phyloP scores from a whole-genome alignment of 768 basidiomycete species.

The Phlegmacium glaucopus region DNA sequence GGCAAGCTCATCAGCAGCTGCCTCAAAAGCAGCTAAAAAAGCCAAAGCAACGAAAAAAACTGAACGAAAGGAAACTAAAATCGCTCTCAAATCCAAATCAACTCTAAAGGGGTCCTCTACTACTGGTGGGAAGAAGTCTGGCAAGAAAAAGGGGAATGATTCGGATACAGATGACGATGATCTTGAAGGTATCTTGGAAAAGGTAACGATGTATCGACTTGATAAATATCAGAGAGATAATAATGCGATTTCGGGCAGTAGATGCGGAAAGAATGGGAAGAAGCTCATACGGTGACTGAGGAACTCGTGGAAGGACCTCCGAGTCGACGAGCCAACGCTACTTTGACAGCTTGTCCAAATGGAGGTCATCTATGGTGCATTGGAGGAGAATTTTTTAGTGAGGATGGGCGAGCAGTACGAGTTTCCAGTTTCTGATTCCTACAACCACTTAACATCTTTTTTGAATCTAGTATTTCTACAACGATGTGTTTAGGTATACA shows the following conservation, averaged over 20 bases:
- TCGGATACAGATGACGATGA: constrained; percentile 64
- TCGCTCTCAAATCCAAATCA: constrained; percentile 6
- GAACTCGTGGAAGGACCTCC: constrained; percentile 83
- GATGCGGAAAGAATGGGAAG: constrained; percentile 84
- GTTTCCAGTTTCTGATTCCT: constrained; percentile 15
- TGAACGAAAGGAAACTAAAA: not conserved
- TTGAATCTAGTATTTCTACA: constrained; percentile 69
- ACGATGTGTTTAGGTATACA: constrained; percentile 82
- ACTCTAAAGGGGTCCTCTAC: not conserved
- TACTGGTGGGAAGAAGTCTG: constrained; percentile 10
- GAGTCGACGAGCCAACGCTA: constrained; percentile 78
- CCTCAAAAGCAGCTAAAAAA: constrained; percentile 20
- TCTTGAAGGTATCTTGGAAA: constrained; percentile 80
- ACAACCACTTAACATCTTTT: not conserved
- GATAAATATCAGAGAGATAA: constrained; percentile 3
- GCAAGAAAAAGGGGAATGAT: constrained; percentile 30
- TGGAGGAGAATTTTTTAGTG: constrained; percentile 85
- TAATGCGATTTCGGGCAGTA: constrained; percentile 35
- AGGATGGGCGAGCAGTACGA: constrained; percentile 81
- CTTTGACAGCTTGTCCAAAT: constrained; percentile 73
- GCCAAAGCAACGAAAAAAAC: constrained; percentile 18
- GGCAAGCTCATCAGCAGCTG: constrained; percentile 41
- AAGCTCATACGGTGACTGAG: constrained; percentile 78
- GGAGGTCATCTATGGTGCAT: constrained; percentile 83
- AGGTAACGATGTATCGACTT: constrained; percentile 38